Percentiles rank a stretch among this genome's conserved stretches.
phyloP scores from a whole-genome alignment of 768 basidiomycete species.

The Leccinum broughii region DNA sequence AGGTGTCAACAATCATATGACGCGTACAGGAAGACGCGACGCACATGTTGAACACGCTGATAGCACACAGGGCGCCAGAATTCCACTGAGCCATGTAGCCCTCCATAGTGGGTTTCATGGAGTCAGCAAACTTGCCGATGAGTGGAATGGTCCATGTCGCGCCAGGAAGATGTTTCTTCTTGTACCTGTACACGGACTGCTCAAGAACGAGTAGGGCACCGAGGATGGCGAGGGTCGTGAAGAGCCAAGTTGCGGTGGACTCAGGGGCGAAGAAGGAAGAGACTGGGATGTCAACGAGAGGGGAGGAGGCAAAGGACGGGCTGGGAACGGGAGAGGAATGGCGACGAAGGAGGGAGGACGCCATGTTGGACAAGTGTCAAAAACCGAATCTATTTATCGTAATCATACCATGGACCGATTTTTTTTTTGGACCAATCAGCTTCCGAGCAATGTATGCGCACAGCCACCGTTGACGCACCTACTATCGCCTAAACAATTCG shows the following conservation, averaged over 20 bases:
- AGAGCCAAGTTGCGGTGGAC: conserved; percentile 50
- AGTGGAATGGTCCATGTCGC: conserved; percentile 93
- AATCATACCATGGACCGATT: neutral
- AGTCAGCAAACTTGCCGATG: conserved; percentile 95
- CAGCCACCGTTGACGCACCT: conserved; percentile 13
- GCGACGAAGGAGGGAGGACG: conserved; percentile 29
- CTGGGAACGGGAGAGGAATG: conserved; percentile 35
- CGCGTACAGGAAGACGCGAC: conserved; percentile 24
- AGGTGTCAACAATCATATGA: conserved; percentile 7
- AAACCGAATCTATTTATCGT: neutral
- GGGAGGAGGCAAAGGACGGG: conserved; percentile 45
- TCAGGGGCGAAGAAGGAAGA: conserved; percentile 44
- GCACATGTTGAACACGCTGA: conserved; percentile 98
- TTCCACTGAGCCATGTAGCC: conserved; percentile 92
- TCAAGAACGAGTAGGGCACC: conserved; percentile 80
- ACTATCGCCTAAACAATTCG: no score
- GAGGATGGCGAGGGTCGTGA: conserved; percentile 69
- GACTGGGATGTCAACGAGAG: conserved; percentile 46
- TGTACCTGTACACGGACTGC: conserved; percentile 83
- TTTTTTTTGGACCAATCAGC: neutral
- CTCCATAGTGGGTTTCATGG: conserved; percentile 87
- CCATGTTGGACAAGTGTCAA: conserved; percentile 28
- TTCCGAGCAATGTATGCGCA: neutral
- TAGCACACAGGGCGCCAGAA: conserved; percentile 80
- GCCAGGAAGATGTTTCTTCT: conserved; percentile 88